Evolutionary conservation across 441 rosid genomes (phyloP).

Genomic region (Populus hybrid): DNA sequence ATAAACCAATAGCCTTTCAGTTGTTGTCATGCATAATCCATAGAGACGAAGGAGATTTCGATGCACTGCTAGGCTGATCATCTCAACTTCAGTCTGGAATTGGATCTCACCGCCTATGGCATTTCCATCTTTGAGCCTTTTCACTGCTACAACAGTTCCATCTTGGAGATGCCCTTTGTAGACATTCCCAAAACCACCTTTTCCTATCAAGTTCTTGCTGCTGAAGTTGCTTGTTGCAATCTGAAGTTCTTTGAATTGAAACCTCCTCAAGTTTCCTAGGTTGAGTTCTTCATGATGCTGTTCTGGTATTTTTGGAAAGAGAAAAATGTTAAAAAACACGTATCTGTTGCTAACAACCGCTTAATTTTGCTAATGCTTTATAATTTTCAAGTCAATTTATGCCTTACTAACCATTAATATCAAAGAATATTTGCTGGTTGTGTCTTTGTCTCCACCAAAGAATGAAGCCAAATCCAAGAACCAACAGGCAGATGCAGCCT

Average conservation of each 20-base stretch:
- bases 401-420: constrained; percentile 61
- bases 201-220: constrained; percentile 74
- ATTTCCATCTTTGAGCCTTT: constrained; percentile 76
- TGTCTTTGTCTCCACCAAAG: constrained; percentile 80
- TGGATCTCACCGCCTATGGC: constrained; percentile 78
- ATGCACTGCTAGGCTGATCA: constrained; percentile 93
- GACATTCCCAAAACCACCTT: constrained; percentile 91
- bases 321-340: not conserved
- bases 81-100: constrained; percentile 86
- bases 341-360: not conserved
- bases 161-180: constrained; percentile 83
- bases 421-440: constrained; percentile 83
- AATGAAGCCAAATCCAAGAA: constrained; percentile 64
- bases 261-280: constrained; percentile 78
- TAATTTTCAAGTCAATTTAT: not conserved
- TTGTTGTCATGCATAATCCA: constrained; percentile 77
- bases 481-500: constrained; percentile 63
- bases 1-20: constrained; percentile 76
- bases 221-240: constrained; percentile 78
- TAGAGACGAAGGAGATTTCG: constrained; percentile 79
- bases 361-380: not conserved
- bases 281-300: constrained; percentile 60
- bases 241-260: constrained; percentile 82
- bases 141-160: constrained; percentile 75
- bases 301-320: constrained; percentile 37